Conservation (phyloP, 179 eudicot genomes). For the Spinacia oleracea region DNA sequence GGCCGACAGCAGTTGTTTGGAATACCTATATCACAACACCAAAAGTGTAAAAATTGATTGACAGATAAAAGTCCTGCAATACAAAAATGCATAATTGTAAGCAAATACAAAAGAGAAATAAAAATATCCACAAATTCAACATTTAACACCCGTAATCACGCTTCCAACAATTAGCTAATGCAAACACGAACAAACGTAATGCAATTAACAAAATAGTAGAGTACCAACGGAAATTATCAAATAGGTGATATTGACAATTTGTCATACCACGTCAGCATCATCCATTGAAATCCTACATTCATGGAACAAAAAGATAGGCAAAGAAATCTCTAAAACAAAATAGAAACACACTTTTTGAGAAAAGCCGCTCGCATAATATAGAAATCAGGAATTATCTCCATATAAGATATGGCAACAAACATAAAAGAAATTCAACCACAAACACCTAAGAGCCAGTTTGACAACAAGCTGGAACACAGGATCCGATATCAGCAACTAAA, state of each 20-base stretch:
- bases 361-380: neutral
- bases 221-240: neutral
- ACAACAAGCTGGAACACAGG: neutral
- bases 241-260: neutral
- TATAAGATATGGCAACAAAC: neutral
- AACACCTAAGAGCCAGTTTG: neutral
- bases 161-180: neutral
- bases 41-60: neutral
- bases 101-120: neutral
- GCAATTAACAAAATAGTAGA: neutral
- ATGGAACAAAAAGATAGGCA: neutral
- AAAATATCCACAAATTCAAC: neutral
- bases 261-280: neutral
- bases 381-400: neutral
- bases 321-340: neutral
- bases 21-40: constrained; percentile 57
- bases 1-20: constrained; percentile 96
- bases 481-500: neutral
- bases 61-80: neutral
- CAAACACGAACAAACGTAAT: neutral
- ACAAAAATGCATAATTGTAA: neutral
- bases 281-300: neutral
- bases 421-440: neutral
- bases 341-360: neutral
- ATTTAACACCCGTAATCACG: neutral